Base-by-base conservation (phyloP, 495 filamentous ascomycete species). In the Penicillium tannophilum region DNA sequence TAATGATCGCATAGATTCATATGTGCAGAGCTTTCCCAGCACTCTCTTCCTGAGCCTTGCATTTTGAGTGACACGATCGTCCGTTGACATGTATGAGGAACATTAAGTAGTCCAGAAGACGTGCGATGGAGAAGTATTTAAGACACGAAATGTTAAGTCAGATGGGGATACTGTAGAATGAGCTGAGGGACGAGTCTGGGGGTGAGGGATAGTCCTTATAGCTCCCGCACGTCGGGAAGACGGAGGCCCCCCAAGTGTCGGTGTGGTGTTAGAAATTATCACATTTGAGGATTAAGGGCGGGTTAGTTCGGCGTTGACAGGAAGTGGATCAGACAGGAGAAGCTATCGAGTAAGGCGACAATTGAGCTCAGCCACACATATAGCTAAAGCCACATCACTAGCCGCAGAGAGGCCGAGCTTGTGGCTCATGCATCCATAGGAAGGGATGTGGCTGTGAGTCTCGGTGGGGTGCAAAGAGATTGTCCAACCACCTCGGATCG, bases 41-140 rank as follows among this genome's bases (percentile, higher is more conserved):
- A 74, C 49, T 72, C 69, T 74, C 65, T 65, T 74, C 63, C 75
- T 59, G 69, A 71, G 67, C 58, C 68, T 46, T 69, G 68, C 63
- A 69, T 65, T 62, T 68, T 73, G 59, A 77, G 59, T 60, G 68
- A 69, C 68, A 75, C 74, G 46, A 56, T 64, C 59, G 61, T 36
- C 54, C 54, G 61, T 69, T 46, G 69, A 67, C 72, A 77, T 75
- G 30, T 44, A 11, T 53, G 50, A 33, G 47, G 7, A 41, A n/a
- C 5, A n/a, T n/a, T n/a, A n/a, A n/a, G 2, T 35, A 2, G 33
- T 19, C 26, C 16, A 58, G 39, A 26, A 35, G 43, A 43, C 31
- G n/a, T n/a, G n/a, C n/a, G n/a, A n/a, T 52, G 11, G 17, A 23
- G 49, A 42, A 43, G 33, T 35, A 3, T 35, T 35, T 9, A 35